These are phyloP conservation scores for Arachnopeziza araneosa DNA, from an alignment of 2,329 filamentous ascomycete species.

Conservation along the genomic window DNA sequence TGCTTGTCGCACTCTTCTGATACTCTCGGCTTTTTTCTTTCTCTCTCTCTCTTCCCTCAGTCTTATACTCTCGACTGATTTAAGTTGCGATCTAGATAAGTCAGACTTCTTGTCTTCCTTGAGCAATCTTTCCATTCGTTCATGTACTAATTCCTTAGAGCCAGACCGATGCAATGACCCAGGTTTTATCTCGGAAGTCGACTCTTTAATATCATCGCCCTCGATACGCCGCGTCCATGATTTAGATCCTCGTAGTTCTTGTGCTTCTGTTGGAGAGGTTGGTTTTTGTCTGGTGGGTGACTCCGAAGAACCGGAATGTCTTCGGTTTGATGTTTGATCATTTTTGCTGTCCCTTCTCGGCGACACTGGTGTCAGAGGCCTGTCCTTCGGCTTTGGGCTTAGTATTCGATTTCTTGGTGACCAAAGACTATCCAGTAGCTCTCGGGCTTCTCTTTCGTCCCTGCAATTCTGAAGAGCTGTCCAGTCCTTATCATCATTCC, in stretches of 20 bases:
- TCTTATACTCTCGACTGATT: neutral
- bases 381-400: neutral
- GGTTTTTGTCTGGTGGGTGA: neutral
- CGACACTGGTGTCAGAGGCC: neutral
- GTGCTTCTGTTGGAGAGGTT: neutral
- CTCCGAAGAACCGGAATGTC: conserved; percentile 4
- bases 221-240: neutral
- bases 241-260: neutral
- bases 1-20: conserved; percentile 20
- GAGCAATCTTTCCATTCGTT: neutral
- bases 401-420: conserved; percentile 10
- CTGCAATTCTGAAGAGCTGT: conserved; percentile 9
- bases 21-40: conserved; percentile 14
- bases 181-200: neutral
- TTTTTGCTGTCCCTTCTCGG: conserved; percentile 5
- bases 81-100: neutral
- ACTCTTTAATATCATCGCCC: neutral
- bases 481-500: conserved; percentile 1
- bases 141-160: neutral
- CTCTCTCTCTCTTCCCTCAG: conserved; percentile 3
- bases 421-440: conserved; percentile 17
- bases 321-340: neutral
- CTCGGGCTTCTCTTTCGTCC: conserved; percentile 14
- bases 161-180: neutral
- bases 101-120: neutral